Evolutionary conservation across 140 eudicot genomes (phyloP).

Genomic region (Anethum foeniculum): DNA sequence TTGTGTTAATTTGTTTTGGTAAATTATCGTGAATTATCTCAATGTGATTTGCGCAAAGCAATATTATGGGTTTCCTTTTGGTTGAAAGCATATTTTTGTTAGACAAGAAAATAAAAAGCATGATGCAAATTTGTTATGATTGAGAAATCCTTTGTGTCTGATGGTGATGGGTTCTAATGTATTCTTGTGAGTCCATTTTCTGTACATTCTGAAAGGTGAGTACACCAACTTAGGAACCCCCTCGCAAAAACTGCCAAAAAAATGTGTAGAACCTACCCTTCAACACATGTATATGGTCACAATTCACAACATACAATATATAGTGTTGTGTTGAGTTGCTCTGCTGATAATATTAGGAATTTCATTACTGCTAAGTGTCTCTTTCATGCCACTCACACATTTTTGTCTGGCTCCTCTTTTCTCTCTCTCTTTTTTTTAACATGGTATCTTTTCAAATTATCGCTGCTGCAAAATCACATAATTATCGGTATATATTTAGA

Average conservation of each 20-base stretch:
- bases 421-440: background rate
- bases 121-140: background rate
- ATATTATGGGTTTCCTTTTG: background rate
- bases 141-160: background rate
- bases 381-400: conserved; percentile 1
- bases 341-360: conserved; percentile 1
- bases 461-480: background rate
- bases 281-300: background rate
- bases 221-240: background rate
- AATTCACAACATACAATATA: background rate
- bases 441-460: background rate
- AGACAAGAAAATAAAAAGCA: background rate
- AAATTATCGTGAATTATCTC: background rate
- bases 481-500: background rate
- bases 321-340: background rate
- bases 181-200: background rate
- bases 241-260: background rate
- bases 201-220: background rate
- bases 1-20: background rate
- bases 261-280: background rate
- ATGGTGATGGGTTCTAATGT: conserved; percentile 1
- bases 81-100: background rate
- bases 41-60: background rate
- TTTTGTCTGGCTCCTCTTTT: background rate
- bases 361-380: background rate